Conservation (phyloP, 2,329 filamentous ascomycete species). For the Ophiognomonia clavigignenti-juglandacearum region DNA sequence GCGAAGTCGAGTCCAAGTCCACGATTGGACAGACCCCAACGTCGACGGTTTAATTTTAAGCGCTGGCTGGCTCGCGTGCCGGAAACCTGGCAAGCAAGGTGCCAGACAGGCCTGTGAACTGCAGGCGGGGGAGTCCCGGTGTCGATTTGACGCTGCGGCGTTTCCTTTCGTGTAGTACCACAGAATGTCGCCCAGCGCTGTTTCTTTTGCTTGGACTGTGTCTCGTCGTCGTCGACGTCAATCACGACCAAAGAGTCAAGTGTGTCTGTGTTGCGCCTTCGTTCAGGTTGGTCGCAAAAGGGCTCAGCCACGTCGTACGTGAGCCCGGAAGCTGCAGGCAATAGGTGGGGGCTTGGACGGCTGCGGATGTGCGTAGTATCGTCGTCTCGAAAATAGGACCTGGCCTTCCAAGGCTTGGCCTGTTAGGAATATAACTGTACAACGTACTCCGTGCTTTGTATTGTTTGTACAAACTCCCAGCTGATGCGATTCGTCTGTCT, state of each 20-base stretch:
- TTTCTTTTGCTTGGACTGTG: neutral
- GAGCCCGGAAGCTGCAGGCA: too few relatives aligned
- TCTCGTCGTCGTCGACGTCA: neutral
- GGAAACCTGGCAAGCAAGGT: too few relatives aligned
- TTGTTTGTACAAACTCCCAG: neutral
- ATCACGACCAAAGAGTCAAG: too few relatives aligned
- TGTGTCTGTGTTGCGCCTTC: neutral
- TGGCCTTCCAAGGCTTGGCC: neutral
- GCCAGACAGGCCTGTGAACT: too few relatives aligned
- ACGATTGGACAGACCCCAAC: neutral
- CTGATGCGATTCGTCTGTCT: neutral
- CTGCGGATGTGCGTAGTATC: neutral
- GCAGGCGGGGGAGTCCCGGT: conserved; percentile 1
- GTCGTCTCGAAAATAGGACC: neutral
- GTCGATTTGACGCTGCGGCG: too few relatives aligned
- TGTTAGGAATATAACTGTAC: too few relatives aligned
- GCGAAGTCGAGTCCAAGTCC: neutral
- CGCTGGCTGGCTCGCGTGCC: neutral
- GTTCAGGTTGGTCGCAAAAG: too few relatives aligned
- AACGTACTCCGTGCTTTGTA: too few relatives aligned
- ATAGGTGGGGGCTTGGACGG: too few relatives aligned
- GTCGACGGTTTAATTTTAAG: neutral
- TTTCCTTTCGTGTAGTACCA: neutral
- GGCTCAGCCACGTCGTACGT: neutral
- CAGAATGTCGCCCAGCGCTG: neutral